A percentile compares a stretch with the other conserved stretches of the same genome.
Evolutionary conservation across 768 basidiomycete species (phyloP).

Genomic region (Gyrodon lividus): DNA sequence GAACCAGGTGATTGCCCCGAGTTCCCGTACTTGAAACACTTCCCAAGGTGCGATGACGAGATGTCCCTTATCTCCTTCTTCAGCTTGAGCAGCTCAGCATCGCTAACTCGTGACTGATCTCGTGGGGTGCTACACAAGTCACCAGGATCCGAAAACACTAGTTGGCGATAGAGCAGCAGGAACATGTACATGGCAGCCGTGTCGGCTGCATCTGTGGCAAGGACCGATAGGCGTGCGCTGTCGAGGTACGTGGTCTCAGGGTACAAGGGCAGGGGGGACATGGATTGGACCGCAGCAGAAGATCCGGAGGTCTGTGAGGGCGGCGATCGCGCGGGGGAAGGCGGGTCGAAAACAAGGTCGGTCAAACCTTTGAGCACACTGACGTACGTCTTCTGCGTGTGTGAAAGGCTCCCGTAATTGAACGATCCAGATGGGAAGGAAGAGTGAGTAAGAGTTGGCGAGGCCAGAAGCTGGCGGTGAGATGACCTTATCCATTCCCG

Average conservation of each 20-base stretch:
- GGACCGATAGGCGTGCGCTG: slow-evolving; percentile 59
- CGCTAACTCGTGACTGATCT: slow-evolving; percentile 43
- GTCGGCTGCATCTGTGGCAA: slow-evolving; percentile 74
- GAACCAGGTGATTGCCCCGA: slow-evolving; percentile 23
- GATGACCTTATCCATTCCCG: slow-evolving; percentile 65
- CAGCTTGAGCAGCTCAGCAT: slow-evolving; percentile 54
- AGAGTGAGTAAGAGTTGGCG: slow-evolving; percentile 43
- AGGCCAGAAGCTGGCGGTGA: slow-evolving; percentile 43
- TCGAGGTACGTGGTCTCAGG: slow-evolving; percentile 86
- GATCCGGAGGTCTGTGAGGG: slow-evolving; percentile 29
- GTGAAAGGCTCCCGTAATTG: slow-evolving; percentile 45
- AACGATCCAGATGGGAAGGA: slow-evolving; percentile 42
- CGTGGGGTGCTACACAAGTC: slow-evolving; percentile 29
- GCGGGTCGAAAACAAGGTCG: slow-evolving; percentile 63
- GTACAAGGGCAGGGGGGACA: slow-evolving; percentile 42
- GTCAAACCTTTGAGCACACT: slow-evolving; percentile 58
- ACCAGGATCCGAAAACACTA: slow-evolving; percentile 50
- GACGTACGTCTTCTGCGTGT: slow-evolving; percentile 46
- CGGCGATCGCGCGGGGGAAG: slow-evolving; percentile 38
- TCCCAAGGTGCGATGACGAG: slow-evolving; percentile 54
- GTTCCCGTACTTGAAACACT: slow-evolving; percentile 46
- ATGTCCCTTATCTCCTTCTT: slow-evolving; percentile 79
- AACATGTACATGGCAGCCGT: slow-evolving; percentile 77
- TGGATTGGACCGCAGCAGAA: slow-evolving; percentile 31
- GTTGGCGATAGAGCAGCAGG: slow-evolving; percentile 75